Evolutionary conservation across 257 asterid species (phyloP).

Genomic region (Plantago major): DNA sequence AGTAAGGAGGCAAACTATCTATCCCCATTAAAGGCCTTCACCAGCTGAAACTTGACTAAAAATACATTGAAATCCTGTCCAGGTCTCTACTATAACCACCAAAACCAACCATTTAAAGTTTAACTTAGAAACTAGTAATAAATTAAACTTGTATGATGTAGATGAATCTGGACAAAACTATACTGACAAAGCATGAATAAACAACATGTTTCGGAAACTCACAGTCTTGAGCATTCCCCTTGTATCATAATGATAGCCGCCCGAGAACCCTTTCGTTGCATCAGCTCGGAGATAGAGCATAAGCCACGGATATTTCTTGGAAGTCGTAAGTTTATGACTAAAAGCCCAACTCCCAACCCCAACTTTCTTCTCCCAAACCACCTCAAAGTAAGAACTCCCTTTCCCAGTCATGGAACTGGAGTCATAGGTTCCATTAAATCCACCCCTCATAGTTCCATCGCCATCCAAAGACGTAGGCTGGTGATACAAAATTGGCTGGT

Average conservation of each 20-base stretch:
- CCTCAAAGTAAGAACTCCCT: conserved; percentile 41
- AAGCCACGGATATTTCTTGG: conserved; percentile 64
- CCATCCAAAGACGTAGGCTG: conserved; percentile 32
- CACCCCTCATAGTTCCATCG: conserved; percentile 35
- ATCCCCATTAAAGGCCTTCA: not conserved
- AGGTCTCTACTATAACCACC: not conserved
- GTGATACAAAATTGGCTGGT: conserved; percentile 44
- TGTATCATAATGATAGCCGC: conserved; percentile 73
- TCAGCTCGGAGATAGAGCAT: conserved; percentile 75
- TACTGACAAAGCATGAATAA: not conserved
- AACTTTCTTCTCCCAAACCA: conserved; percentile 55
- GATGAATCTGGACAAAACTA: not conserved
- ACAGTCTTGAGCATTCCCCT: conserved; percentile 49
- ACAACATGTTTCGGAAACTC: not conserved
- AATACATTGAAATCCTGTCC: not conserved
- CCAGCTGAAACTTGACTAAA: conserved; percentile 2
- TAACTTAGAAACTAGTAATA: not conserved
- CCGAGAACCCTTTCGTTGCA: conserved; percentile 65
- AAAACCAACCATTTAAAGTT: not conserved
- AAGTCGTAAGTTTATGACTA: conserved; percentile 51
- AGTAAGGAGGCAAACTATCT: conserved; percentile 4
- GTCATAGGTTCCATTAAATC: conserved; percentile 59
- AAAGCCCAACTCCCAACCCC: conserved; percentile 65
- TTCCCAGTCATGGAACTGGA: not conserved
- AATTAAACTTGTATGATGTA: not conserved